Evolutionary conservation across 371 early-diverging fungal genomes (phyloP).

Genomic region (Dichotomocladium elegans): DNA sequence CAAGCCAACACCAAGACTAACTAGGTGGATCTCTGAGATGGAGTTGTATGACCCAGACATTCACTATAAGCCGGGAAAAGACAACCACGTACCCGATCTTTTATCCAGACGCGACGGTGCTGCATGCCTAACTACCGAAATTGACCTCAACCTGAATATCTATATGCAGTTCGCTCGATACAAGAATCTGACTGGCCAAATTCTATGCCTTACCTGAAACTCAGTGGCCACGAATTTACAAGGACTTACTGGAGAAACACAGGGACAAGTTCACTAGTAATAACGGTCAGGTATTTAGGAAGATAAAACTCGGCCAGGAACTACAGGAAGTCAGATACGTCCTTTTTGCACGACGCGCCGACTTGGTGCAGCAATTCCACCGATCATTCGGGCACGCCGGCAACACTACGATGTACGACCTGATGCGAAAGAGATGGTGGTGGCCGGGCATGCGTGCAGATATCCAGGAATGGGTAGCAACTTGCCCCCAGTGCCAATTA

Average conservation of each 20-base stretch:
- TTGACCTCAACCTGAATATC: constrained; percentile 12
- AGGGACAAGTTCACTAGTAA: constrained; percentile 1
- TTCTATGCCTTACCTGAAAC: neutral
- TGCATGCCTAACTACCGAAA: neutral
- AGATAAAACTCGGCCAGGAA: neutral
- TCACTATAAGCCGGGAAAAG: too few relatives aligned
- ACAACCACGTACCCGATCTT: too few relatives aligned
- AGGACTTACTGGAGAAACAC: neutral
- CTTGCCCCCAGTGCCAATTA: too few relatives aligned
- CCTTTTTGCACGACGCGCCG: constrained; percentile 1
- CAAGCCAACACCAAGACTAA: neutral
- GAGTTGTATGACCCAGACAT: constrained; percentile 13
- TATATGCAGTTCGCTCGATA: too few relatives aligned
- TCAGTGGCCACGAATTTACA: neutral
- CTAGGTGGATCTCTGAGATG: constrained; percentile 12
- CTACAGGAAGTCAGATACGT: neutral
- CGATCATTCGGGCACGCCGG: constrained; percentile 9
- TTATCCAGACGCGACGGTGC: constrained; percentile 8
- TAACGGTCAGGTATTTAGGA: too few relatives aligned
- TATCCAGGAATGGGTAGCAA: too few relatives aligned
- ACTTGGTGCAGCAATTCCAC: too few relatives aligned
- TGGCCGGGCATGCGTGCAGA: constrained; percentile 19
- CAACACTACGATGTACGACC: neutral
- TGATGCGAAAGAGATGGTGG: constrained; percentile 13
- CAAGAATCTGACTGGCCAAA: constrained; percentile 18